These are phyloP conservation scores for Paecilomyces fulvus DNA, from an alignment of 2,329 filamentous ascomycete species.

Conservation along the genomic window DNA sequence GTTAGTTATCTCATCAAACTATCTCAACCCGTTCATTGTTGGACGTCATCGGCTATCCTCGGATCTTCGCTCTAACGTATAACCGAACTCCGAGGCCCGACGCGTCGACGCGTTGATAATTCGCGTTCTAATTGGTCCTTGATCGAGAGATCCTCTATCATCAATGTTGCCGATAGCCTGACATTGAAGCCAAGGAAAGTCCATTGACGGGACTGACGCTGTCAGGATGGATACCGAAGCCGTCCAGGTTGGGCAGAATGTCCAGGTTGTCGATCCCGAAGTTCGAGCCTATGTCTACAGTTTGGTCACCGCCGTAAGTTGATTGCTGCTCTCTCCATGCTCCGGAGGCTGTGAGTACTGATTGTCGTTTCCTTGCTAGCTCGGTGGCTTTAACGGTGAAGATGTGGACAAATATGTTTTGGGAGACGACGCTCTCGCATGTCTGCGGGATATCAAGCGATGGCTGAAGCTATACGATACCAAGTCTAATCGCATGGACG, in stretches of 20 bases:
- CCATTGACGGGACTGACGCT: not conserved
- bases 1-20: not conserved
- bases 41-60: slow-evolving; percentile 26
- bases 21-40: slow-evolving; percentile 1
- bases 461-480: slow-evolving; percentile 95
- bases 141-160: not conserved
- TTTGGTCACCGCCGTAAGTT: slow-evolving; percentile 79
- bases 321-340: slow-evolving; percentile 1
- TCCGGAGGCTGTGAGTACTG: slow-evolving; percentile 10
- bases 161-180: not conserved
- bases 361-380: slow-evolving; percentile 41
- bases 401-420: slow-evolving; percentile 78
- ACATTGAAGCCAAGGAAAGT: not conserved
- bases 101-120: slow-evolving; percentile 21
- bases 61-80: slow-evolving; percentile 12
- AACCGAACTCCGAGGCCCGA: slow-evolving; percentile 8
- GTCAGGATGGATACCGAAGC: slow-evolving; percentile 34
- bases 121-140: slow-evolving; percentile 17
- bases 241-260: slow-evolving; percentile 35
- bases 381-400: slow-evolving; percentile 72
- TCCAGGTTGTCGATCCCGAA: slow-evolving; percentile 70
- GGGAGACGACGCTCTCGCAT: slow-evolving; percentile 86
- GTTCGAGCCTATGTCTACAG: slow-evolving; percentile 90
- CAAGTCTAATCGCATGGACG: slow-evolving; percentile 87
- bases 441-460: slow-evolving; percentile 84